These are phyloP conservation scores for Endocarpon pusillum DNA, from an alignment of 495 filamentous ascomycete genomes.

Conservation along the genomic window DNA sequence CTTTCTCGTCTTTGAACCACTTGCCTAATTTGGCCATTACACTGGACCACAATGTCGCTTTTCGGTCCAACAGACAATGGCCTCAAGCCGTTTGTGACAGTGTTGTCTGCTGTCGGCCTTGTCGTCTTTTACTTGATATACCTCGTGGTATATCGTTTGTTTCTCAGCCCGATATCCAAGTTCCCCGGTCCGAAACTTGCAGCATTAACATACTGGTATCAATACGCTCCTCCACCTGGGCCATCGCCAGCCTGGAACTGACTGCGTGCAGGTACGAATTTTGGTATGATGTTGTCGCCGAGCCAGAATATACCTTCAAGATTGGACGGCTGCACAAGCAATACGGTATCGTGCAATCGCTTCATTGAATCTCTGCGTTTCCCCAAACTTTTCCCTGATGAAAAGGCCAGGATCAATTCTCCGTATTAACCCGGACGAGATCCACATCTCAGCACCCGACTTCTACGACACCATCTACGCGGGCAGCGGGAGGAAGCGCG, in stretches of 20 bases:
- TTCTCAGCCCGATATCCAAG: conserved; percentile 4
- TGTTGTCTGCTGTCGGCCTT: no score
- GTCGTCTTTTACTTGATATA: conserved; percentile 2
- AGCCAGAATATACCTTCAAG: conserved; percentile 13
- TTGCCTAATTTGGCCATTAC: no score
- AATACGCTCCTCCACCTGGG: no score
- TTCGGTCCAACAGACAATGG: no score
- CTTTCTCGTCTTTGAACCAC: no score
- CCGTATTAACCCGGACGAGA: conserved; percentile 16
- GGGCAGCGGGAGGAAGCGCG: conserved; percentile 10
- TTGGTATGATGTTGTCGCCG: conserved; percentile 12
- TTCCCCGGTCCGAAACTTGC: conserved; percentile 24
- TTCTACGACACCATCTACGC: conserved; percentile 17
- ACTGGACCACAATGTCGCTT: no score
- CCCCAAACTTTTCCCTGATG: no score
- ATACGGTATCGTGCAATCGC: no score
- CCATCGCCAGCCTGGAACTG: no score
- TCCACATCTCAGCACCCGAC: conserved; percentile 19
- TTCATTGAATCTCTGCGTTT: no score
- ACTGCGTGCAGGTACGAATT: no score
- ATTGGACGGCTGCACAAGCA: conserved; percentile 21
- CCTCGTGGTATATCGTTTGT: conserved; percentile 3
- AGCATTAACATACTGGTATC: conserved; percentile 18
- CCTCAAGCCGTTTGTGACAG: no score
- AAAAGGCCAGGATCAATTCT: conserved; percentile 19